phyloP scores from a whole-genome alignment of 805 yeast genomes.

The Maudiozyma pseudohumilis region DNA sequence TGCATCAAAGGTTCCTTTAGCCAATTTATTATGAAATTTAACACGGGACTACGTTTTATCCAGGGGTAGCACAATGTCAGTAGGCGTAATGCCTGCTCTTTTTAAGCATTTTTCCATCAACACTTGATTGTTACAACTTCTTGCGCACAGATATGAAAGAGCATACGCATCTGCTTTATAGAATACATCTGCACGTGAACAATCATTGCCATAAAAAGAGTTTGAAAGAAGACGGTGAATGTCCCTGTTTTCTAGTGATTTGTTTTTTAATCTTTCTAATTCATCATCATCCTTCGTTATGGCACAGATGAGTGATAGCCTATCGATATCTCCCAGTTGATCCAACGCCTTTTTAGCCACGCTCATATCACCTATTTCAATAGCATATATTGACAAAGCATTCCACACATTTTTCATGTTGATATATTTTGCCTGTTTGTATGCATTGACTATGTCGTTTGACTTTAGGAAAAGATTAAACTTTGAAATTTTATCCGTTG shows the following conservation, averaged over 20 bases:
- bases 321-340: constrained; percentile 75
- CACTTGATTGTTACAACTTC: constrained; percentile 68
- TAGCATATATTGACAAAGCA: constrained; percentile 72
- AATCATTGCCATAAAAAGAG: constrained; percentile 65
- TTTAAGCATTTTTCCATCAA: constrained; percentile 62
- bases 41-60: too few species aligned
- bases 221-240: constrained; percentile 70
- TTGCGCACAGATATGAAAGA: constrained; percentile 86
- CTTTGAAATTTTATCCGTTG: constrained; percentile 88
- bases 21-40: too few species aligned
- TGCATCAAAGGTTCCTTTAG: too few species aligned
- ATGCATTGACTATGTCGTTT: constrained; percentile 79
- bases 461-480: constrained; percentile 92
- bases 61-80: too few species aligned
- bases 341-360: constrained; percentile 82
- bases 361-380: constrained; percentile 77
- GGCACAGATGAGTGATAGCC: constrained; percentile 78
- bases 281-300: constrained; percentile 70
- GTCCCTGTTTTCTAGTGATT: constrained; percentile 83
- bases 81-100: constrained; percentile 45
- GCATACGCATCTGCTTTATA: constrained; percentile 73
- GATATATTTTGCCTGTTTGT: constrained; percentile 72
- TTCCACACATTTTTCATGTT: constrained; percentile 68
- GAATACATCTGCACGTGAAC: constrained; percentile 65
- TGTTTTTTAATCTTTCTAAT: constrained; percentile 71